Base-by-base conservation (phyloP, 1,284 basidiomycete species). In the Cutaneotrichosporon spelunceum region DNA sequence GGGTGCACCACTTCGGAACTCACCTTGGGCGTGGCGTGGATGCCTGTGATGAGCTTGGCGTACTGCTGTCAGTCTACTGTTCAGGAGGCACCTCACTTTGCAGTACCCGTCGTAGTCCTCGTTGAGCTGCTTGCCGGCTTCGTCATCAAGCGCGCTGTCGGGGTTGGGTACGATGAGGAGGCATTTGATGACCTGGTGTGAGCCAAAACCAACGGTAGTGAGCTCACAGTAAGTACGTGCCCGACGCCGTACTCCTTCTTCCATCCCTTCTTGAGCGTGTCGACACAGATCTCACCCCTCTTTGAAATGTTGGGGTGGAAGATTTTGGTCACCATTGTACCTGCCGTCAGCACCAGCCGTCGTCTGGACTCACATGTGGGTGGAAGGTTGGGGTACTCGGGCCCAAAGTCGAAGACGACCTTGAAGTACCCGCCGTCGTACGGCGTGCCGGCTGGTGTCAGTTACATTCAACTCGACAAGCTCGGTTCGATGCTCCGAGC, bases 221-320 rank as follows among this genome's bases (percentile, higher is more conserved):
- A 24, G 74, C 79, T 63, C 58, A 82, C 81, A 9, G 91, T 87
- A 10, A 96, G 83, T 61, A 96, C 95, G 75, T 95, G 90, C 5
- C 83, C 86, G 39, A 97, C 91, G 27, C 93, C 93, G 69, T 91
- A 94, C n/a, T 87, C 85, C 21, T 89, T 85, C 76, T 91, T 88
- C 94, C 94, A 97, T 71, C 94, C 92, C 79, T 96, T 97, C 83
- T 97, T 97, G 29, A 98, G 82, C 5, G 93, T 97, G 79, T 94
- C 94, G 11, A 97, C 94, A 78, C 94, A 98, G 69, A 98, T 98
- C 78, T 96, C 94, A 33, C 93, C 93, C 0, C 84, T 76, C 30
- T 85, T 83, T 0, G 92, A 94, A 29, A 97, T 91, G 72, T 98
- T 97, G 0, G 94, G 94, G 72, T 97, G 94, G 80, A 97, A 97